A percentile compares a stretch with the other conserved stretches of the same genome.
Conservation (phyloP, 2,329 filamentous ascomycete genomes). For the Alternaria solani region DNA sequence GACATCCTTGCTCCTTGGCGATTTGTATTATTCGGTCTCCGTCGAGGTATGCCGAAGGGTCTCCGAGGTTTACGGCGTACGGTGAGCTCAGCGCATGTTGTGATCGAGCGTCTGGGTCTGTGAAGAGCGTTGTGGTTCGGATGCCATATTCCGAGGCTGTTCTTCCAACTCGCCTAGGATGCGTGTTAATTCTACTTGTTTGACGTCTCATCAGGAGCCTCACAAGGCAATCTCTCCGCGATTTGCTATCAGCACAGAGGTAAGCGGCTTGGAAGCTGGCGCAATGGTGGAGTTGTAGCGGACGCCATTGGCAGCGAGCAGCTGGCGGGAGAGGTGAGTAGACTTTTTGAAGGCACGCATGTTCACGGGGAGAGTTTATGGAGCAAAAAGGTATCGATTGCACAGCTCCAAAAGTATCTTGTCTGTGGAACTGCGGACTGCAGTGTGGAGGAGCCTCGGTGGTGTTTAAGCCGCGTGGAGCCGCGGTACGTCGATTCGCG, state of each 20-base stretch:
- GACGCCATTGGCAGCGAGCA: conserved; percentile 41
- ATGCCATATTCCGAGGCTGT: conserved; percentile 91
- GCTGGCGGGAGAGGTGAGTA: conserved; percentile 44
- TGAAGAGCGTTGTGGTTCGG: conserved; percentile 92
- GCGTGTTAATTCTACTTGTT: not conserved
- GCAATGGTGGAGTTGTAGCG: conserved; percentile 44
- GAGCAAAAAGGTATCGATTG: conserved; percentile 20
- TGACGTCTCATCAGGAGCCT: conserved; percentile 18
- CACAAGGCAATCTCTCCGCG: conserved; percentile 92
- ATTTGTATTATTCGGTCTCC: conserved; percentile 90
- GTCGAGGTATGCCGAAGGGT: conserved; percentile 87
- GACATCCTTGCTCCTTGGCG: conserved; percentile 84
- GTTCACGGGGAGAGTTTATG: conserved; percentile 25
- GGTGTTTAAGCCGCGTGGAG: conserved; percentile 33
- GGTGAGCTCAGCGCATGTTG: conserved; percentile 90
- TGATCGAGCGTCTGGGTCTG: conserved; percentile 83
- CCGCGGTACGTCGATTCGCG: conserved; percentile 32
- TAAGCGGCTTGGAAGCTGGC: conserved; percentile 55
- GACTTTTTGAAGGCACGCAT: conserved; percentile 50
- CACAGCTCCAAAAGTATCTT: conserved; percentile 29
- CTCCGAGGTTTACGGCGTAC: conserved; percentile 83
- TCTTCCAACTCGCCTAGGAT: conserved; percentile 74
- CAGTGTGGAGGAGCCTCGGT: conserved; percentile 36
- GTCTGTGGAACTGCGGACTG: conserved; percentile 16
- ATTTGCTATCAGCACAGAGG: conserved; percentile 93